phyloP scores from a whole-genome alignment of 1,139 yeast species.

The Geotrichum cucujoidarum region DNA sequence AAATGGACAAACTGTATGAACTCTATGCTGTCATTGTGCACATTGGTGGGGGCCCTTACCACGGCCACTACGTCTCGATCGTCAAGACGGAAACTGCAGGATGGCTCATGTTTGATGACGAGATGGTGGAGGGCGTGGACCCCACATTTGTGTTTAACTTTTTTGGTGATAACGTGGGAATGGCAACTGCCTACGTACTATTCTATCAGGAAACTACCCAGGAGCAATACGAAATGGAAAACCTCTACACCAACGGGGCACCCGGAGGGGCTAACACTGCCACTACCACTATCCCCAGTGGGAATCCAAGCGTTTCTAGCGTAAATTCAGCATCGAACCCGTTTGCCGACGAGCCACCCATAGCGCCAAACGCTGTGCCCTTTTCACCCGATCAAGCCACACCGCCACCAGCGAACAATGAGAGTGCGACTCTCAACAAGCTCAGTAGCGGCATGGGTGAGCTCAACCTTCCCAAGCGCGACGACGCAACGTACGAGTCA shows the following conservation, averaged over 20 bases:
- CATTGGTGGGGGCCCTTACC: constrained; percentile 96
- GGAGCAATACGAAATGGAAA: constrained; percentile 17
- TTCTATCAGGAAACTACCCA: constrained; percentile 52
- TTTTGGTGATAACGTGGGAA: constrained; percentile 83
- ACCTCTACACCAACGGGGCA: constrained; percentile 13
- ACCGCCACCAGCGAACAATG: no score
- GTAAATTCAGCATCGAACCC: no score
- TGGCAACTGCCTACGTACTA: constrained; percentile 86
- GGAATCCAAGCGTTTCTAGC: background rate
- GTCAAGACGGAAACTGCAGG: constrained; percentile 76
- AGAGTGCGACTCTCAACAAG: no score
- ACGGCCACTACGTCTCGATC: constrained; percentile 89
- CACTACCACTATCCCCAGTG: constrained; percentile 1
- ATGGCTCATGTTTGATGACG: constrained; percentile 94
- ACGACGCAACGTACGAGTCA: no score
- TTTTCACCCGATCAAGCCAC: no score
- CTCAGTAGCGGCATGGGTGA: background rate
- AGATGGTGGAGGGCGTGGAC: constrained; percentile 83
- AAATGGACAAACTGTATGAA: constrained; percentile 62
- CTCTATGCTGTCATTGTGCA: constrained; percentile 84
- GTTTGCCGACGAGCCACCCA: background rate
- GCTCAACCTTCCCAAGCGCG: background rate
- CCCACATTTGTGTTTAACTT: constrained; percentile 79
- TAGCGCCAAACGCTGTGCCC: background rate
- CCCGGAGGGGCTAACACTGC: background rate